Percentiles rank a stretch among this genome's conserved stretches.
Conservation (phyloP, 2,329 filamentous ascomycete genomes). For the Lasiodiplodia sp. region DNA sequence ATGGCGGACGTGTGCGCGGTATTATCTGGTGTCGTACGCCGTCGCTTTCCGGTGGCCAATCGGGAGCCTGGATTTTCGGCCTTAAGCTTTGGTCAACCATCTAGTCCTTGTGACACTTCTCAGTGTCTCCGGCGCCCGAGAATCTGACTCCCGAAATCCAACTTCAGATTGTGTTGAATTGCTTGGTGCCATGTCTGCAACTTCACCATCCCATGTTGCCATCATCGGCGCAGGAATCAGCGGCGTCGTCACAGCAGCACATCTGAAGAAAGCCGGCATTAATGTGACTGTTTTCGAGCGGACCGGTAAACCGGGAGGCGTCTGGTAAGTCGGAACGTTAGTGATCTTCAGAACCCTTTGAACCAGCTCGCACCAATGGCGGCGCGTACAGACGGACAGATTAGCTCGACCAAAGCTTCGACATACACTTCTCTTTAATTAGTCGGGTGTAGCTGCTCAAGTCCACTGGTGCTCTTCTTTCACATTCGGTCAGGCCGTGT, state of each 20-base stretch:
- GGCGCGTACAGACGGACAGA: neutral
- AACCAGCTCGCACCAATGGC: neutral
- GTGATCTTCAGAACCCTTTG: neutral
- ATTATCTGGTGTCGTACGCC: constrained; percentile 14
- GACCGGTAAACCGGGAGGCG: constrained; percentile 59
- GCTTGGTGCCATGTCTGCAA: constrained; percentile 32
- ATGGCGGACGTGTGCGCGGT: neutral
- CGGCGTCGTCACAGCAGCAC: constrained; percentile 45
- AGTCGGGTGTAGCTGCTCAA: neutral
- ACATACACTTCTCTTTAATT: neutral
- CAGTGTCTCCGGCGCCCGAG: neutral
- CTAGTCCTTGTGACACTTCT: neutral
- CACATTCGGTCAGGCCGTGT: neutral
- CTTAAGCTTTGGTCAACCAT: neutral
- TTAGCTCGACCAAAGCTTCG: neutral
- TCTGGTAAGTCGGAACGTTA: constrained; percentile 55
- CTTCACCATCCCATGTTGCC: constrained; percentile 36
- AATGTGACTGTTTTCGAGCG: constrained; percentile 64
- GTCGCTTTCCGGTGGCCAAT: constrained; percentile 34
- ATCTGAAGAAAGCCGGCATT: constrained; percentile 43
- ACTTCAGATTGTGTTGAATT: constrained; percentile 1
- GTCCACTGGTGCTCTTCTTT: neutral
- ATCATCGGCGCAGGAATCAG: constrained; percentile 49
- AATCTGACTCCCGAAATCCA: neutral
- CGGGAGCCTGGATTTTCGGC: neutral